phyloP scores from a whole-genome alignment of 164 flowering plant genomes.

The Tetracentron sinense region DNA sequence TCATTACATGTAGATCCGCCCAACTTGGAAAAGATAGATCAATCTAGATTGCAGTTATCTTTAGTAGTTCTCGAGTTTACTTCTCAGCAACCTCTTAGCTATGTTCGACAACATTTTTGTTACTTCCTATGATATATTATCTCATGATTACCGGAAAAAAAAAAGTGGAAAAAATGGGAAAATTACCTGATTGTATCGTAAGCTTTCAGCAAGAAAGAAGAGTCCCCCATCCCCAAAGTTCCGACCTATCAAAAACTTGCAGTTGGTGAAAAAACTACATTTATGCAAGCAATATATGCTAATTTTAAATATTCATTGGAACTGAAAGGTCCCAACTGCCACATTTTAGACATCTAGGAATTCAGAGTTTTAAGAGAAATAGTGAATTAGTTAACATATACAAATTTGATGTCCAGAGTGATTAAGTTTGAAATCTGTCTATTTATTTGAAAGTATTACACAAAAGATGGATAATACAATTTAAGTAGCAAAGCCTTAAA shows the following conservation, averaged over 20 bases:
- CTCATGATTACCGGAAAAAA: too few species aligned
- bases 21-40: background rate
- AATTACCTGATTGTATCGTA: constrained; percentile 88
- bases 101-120: too few species aligned
- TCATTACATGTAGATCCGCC: background rate
- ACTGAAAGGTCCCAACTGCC: background rate
- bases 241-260: constrained; percentile 49
- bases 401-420: background rate
- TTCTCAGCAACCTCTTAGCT: too few species aligned
- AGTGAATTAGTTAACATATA: background rate
- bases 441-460: too few species aligned
- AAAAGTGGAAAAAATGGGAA: background rate
- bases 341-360: background rate
- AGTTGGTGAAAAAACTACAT: constrained; percentile 4
- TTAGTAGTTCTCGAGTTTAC: too few species aligned
- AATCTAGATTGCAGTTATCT: too few species aligned
- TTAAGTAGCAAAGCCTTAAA: too few species aligned
- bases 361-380: constrained; percentile 3
- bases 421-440: too few species aligned
- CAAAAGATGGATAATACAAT: background rate
- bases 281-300: background rate
- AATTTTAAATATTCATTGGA: background rate
- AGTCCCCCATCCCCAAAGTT: constrained; percentile 95
- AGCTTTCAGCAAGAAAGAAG: constrained; percentile 90
- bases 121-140: too few species aligned